Percentiles rank a stretch among this genome's conserved stretches.
Conservation (phyloP, 1,284 basidiomycete genomes). For the Ceratobasidium sp. region DNA sequence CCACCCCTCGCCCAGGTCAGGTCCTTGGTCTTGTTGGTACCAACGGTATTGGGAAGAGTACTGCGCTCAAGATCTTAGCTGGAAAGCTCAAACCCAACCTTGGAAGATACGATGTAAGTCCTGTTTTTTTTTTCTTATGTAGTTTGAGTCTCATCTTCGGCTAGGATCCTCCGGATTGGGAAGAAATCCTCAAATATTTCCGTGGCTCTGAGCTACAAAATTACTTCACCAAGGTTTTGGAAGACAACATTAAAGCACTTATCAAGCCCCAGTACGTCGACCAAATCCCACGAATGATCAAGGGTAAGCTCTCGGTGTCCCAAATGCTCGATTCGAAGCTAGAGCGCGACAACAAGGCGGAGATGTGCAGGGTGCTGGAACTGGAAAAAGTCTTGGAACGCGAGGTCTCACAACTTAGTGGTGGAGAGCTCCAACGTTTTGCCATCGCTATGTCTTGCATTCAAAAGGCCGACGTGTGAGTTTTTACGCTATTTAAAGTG, state of each 20-base stretch:
- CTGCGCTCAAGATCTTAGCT: conserved; percentile 92
- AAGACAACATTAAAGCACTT: conserved; percentile 96
- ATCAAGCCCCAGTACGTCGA: conserved; percentile 99
- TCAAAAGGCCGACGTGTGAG: conserved; percentile 88
- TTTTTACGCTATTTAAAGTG: conserved; percentile 49
- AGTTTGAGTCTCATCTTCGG: not conserved
- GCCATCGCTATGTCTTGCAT: conserved; percentile 95
- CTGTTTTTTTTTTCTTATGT: conserved; percentile 24
- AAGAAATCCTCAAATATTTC: conserved; percentile 97
- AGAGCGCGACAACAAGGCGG: conserved; percentile 84
- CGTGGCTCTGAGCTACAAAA: conserved; percentile 97
- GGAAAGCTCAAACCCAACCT: conserved; percentile 96
- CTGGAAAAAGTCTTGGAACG: conserved; percentile 85
- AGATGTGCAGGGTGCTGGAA: conserved; percentile 85
- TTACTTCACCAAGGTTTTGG: conserved; percentile 98
- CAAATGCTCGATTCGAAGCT: conserved; percentile 91
- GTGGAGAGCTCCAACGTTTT: conserved; percentile 96
- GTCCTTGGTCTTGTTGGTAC: conserved; percentile 96
- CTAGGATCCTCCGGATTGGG: conserved; percentile 95
- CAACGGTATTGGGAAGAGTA: conserved; percentile 98
- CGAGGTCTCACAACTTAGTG: conserved; percentile 86
- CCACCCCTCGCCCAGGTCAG: conserved; percentile 94
- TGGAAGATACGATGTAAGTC: conserved; percentile 84
- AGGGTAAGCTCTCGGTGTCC: conserved; percentile 83
- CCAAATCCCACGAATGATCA: conserved; percentile 95